phyloP scores from a whole-genome alignment of 2,329 filamentous ascomycete genomes.

The Coniochaeta hoffmannii region DNA sequence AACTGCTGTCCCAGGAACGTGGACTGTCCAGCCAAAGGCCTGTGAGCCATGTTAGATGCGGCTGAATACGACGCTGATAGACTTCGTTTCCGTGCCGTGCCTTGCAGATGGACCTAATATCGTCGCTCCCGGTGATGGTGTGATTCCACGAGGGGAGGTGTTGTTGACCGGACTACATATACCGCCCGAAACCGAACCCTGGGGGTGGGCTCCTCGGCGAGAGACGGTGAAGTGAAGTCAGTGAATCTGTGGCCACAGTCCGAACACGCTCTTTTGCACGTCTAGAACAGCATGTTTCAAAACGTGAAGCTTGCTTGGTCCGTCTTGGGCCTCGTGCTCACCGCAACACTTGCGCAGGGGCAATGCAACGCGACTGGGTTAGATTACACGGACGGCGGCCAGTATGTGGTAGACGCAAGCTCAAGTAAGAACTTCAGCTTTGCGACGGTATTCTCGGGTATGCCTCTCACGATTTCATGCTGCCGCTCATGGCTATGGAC shows the following conservation, averaged over 20 bases:
- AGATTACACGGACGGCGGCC: neutral
- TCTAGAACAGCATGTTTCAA: neutral
- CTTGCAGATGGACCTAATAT: neutral
- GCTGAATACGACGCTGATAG: constrained; percentile 1
- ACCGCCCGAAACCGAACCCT: neutral
- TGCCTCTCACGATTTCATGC: too few relatives aligned
- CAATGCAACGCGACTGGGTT: neutral
- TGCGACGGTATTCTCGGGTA: neutral
- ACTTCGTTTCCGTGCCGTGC: neutral
- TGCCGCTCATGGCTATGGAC: neutral
- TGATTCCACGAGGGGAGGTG: neutral
- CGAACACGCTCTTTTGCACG: neutral
- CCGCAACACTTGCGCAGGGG: neutral
- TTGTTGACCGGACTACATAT: neutral
- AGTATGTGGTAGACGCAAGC: neutral
- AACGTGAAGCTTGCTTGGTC: neutral
- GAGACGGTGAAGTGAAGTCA: neutral
- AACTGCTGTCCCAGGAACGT: neutral
- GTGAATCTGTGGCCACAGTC: neutral
- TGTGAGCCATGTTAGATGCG: neutral
- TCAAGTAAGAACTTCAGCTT: neutral
- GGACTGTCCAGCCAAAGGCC: neutral
- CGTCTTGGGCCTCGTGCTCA: neutral
- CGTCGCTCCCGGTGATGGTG: neutral
- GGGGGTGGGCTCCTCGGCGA: neutral